Base-by-base conservation (phyloP, 305 asterid species). In the Plantago rigida region DNA sequence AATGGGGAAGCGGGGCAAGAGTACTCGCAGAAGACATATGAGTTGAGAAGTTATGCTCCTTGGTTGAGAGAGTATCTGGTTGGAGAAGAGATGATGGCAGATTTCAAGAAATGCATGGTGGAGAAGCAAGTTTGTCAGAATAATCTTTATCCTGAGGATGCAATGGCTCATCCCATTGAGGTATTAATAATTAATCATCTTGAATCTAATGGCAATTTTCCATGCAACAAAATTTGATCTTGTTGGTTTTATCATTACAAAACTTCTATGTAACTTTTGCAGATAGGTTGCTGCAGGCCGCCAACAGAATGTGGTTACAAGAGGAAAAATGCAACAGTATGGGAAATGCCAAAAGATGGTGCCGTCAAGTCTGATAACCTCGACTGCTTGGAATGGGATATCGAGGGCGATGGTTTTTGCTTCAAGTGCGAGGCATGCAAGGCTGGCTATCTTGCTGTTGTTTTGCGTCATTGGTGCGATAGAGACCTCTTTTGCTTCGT, bases 151-250 rank as follows among this genome's bases (percentile, higher is more conserved):
- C 39, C 45, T n/a, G 57, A 9, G 14, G 57, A 60, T 60, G 9
- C 56, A 9, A 26, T 50, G 66, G 47, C 49, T 13, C 66, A 61
- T 61, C 66, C 66, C 9, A 61, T 61, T 48, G 56, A 61, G 66
- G 57, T 48, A 39, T 29, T 12, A 13, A 29, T 55, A 0, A 31
- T 31, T 31, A 31, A 22, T 26, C 26, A 22, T 22, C 26, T 1
- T 22, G 26, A 22, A 22, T 22, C 26, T 22, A 12, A 15, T 34
- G 29, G n/a, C 12, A 39, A 39, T 39, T 56, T 41, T 39, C 14
- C 39, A 31, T 31, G 39, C 39, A 31, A 31, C 5, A 31, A 31
- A 31, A 31, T 3, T 3, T 3, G 7, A 31, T 31, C 5, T 31
- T 31, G 39, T 31, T 31, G 5, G 39, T 31, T 31, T 31, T 31